Percentiles rank a stretch among this genome's conserved stretches.
Conservation (phyloP, 140 eudicot genomes). For the Anethum foeniculum region DNA sequence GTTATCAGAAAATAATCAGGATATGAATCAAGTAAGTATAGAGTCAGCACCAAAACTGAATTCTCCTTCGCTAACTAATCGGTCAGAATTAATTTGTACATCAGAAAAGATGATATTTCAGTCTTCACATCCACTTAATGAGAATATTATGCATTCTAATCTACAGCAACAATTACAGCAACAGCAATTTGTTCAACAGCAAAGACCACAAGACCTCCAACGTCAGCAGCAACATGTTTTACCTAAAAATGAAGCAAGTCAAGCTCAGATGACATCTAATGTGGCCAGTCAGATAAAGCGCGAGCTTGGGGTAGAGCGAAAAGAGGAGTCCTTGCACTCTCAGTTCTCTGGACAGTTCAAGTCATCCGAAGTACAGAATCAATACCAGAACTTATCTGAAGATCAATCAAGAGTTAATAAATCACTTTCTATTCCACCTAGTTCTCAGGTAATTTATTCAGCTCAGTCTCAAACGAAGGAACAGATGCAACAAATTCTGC, state of each 20-base stretch:
- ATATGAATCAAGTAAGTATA: conserved; percentile 34
- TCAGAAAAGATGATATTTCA: conserved; percentile 37
- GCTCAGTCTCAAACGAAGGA: conserved; percentile 33
- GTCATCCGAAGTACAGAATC: conserved; percentile 34
- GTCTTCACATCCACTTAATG: conserved; percentile 32
- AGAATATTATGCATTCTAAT: conserved; percentile 33
- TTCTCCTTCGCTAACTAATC: conserved; percentile 39
- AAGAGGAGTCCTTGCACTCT: conserved; percentile 33
- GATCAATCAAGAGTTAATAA: conserved; percentile 35
- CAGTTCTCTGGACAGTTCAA: conserved; percentile 49
- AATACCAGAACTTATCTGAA: conserved; percentile 33
- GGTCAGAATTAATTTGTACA: conserved; percentile 28
- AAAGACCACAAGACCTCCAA: conserved; percentile 45
- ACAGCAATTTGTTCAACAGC: conserved; percentile 42
- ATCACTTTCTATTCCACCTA: conserved; percentile 32
- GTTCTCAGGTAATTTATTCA: conserved; percentile 34
- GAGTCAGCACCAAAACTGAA: conserved; percentile 40
- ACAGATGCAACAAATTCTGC: conserved; percentile 41
- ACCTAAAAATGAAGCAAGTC: conserved; percentile 32
- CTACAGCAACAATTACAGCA: conserved; percentile 33
- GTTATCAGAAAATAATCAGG: conserved; percentile 43
- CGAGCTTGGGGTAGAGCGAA: conserved; percentile 39
- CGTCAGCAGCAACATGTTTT: conserved; percentile 40
- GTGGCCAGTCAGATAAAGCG: conserved; percentile 32
- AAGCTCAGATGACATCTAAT: conserved; percentile 43